Conservation (phyloP, 1,284 basidiomycete species). For the Malassezia caprae region DNA sequence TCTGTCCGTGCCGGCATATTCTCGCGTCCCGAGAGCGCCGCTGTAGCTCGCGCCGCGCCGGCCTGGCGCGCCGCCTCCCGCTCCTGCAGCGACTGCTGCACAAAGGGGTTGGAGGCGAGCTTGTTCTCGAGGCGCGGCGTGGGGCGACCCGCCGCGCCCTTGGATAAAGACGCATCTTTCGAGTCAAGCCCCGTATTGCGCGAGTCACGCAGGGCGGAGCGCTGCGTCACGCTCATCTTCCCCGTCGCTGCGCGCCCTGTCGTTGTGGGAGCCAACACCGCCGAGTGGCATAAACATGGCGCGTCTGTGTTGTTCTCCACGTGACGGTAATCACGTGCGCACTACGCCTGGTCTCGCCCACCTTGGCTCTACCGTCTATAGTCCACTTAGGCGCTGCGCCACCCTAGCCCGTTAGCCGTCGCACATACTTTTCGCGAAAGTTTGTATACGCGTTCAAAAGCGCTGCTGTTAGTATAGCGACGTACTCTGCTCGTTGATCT, state of each 20-base stretch:
- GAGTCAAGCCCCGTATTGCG: background rate
- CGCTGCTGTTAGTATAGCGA: slow-evolving; percentile 19
- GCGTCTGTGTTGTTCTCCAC: slow-evolving; percentile 5
- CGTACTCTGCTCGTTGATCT: slow-evolving; percentile 83
- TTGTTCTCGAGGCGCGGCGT: background rate
- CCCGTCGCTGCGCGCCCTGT: background rate
- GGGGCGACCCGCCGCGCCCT: background rate
- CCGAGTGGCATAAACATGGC: slow-evolving; percentile 7
- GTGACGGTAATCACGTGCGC: slow-evolving; percentile 8
- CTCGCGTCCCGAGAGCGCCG: background rate
- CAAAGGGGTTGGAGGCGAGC: slow-evolving; percentile 7
- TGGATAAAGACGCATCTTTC: background rate
- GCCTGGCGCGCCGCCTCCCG: background rate
- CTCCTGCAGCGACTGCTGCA: slow-evolving; percentile 4
- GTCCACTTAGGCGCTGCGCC: slow-evolving; percentile 15
- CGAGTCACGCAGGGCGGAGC: slow-evolving; percentile 14
- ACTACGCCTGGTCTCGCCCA: background rate
- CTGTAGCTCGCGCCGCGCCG: background rate
- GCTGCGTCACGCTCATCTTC: slow-evolving; percentile 6
- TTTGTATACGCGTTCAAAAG: slow-evolving; percentile 48
- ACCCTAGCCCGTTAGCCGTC: background rate
- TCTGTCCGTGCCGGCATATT: background rate
- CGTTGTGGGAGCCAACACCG: background rate
- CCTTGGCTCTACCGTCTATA: slow-evolving; percentile 2
- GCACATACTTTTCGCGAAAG: slow-evolving; percentile 29